Base-by-base conservation (phyloP, 1,139 yeast genomes). In the Candida sojae region DNA sequence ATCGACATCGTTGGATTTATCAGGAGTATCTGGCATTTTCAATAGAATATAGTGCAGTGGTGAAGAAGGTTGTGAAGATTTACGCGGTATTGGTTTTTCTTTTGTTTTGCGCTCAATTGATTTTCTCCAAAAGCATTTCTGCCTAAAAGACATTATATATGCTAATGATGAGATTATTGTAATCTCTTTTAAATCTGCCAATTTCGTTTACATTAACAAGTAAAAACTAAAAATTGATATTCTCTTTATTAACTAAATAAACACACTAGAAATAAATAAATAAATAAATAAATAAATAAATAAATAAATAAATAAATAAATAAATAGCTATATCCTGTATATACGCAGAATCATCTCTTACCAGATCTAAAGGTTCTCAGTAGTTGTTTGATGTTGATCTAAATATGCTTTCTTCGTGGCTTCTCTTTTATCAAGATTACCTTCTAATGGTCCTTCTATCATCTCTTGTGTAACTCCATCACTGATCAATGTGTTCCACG, bases 401-500 rank as follows among this genome's bases (percentile, higher is more conserved):
- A 68, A 61, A 51, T 62, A 73, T 13, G 54, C 70, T 39, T 59
- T 47, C 50, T 60, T 65, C 39, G 60, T 60, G 47, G 64, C 53
- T 47, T 67, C 71, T 58, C 79, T 66, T 47, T 60, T 58, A 42
- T 64, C 68, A 32, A 63, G 58, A 46, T 63, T 65, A 13, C 79
- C 78, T 41, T 67, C 55, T 56, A 74, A 67, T 38, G 69, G 71
- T 32, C 71, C 70, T 46, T 72, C 66, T 41, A 74, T 64, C 79
- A 74, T 73, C n/a, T 71, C 74, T 36, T 71, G 63, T 31, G 77
- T 73, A 21, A 84, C 84, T 54, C 90, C 90, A 45, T 68, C 64
- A 52, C 84, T 81, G 54, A 88, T 87, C 58, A 83, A 75, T 32
- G 89, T 78, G 48, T 71, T 73, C 96, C 96, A 89, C 34, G 80